Evolutionary conservation across 768 basidiomycete species (phyloP).

Genomic region (Rhodotorula toruloides): DNA sequence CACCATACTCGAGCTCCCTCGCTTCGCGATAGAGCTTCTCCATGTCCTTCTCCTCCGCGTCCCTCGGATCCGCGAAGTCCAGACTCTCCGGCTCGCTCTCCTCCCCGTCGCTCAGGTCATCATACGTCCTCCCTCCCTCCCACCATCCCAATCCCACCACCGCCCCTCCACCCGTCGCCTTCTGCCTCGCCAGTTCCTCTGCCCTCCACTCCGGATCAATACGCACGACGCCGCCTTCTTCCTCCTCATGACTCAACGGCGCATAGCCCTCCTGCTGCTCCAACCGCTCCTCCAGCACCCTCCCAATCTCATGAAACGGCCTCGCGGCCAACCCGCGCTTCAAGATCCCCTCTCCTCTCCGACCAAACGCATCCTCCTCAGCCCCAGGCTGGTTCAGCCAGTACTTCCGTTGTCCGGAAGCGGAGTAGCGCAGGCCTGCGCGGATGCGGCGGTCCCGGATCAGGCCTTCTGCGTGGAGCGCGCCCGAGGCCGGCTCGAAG

Average conservation of each 20-base stretch:
- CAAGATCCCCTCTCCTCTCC: slow-evolving; percentile 7
- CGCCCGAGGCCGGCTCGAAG: slow-evolving; percentile 92
- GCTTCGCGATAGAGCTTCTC: slow-evolving; percentile 64
- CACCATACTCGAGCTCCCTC: slow-evolving; percentile 75
- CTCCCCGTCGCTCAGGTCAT: slow-evolving; percentile 5
- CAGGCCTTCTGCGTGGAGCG: slow-evolving; percentile 73
- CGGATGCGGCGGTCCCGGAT: slow-evolving; percentile 80
- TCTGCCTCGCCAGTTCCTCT: neutral
- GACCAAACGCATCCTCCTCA: slow-evolving; percentile 48
- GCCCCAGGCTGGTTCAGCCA: slow-evolving; percentile 76
- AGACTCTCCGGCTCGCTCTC: slow-evolving; percentile 52
- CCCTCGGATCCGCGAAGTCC: slow-evolving; percentile 65
- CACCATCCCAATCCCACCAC: slow-evolving; percentile 53
- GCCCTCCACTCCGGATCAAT: slow-evolving; percentile 41
- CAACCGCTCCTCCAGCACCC: slow-evolving; percentile 45
- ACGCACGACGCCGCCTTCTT: slow-evolving; percentile 63
- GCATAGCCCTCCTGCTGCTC: slow-evolving; percentile 62
- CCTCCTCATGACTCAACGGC: slow-evolving; percentile 65
- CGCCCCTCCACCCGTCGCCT: slow-evolving; percentile 40
- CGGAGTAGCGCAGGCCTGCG: slow-evolving; percentile 83
- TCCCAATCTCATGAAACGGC: slow-evolving; percentile 46
- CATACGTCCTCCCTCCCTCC: slow-evolving; percentile 45
- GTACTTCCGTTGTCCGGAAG: slow-evolving; percentile 88
- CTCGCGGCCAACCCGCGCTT: slow-evolving; percentile 40
- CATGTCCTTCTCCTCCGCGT: slow-evolving; percentile 65